Evolutionary conservation across 495 filamentous ascomycete genomes (phyloP), one percentile per base, ranked within the genome.

Genomic region (Xylaria flabelliformis): DNA sequence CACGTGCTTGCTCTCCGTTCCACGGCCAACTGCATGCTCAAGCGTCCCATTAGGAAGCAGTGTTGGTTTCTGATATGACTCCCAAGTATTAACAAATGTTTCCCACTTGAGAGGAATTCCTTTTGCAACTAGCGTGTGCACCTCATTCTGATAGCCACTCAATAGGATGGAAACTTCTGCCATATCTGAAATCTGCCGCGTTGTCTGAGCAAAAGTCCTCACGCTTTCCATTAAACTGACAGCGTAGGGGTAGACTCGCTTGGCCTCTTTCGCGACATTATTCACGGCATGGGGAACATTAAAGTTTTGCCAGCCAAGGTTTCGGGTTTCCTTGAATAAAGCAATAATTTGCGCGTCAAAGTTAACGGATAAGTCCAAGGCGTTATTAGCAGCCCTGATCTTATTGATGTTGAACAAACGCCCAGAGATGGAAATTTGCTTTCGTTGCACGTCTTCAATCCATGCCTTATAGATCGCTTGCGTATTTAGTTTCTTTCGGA

Each of bases 171-270:
- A 88, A 41, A 97, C 94, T 72, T 95, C 92, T 8, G 90, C 85
- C 92, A 98, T 94, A 46, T 91, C 89, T 24, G 85, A 80, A 69
- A 99, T 97, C 64, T 90, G 88, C 26, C 92, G 90, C 70, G 88
- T 92, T 1, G 94, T 97, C 82, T 99, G 96, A 4, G 92, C 85
- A 76, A 95, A 90, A 0, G 94, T 98, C 61, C 94, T 89, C 12
- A 97, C 92, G 76, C 92, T 97, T 82, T 99, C 96, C 95, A 99
- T 99, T 75, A 99, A 81, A 76, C 94, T 98, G 69, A 98, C 94
- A 24, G 96, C 96, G 77, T 95, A 98, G 2, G 96, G 96, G 77
- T 99, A 99, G 12, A 98, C 96, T 48, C 95, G 88, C 80, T 97
- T 97, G 1, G 96, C 97, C 77, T 98, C 96, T 81, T 97, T 98